Conservation (phyloP, 257 asterid genomes). For the Euphrasia confusa region DNA sequence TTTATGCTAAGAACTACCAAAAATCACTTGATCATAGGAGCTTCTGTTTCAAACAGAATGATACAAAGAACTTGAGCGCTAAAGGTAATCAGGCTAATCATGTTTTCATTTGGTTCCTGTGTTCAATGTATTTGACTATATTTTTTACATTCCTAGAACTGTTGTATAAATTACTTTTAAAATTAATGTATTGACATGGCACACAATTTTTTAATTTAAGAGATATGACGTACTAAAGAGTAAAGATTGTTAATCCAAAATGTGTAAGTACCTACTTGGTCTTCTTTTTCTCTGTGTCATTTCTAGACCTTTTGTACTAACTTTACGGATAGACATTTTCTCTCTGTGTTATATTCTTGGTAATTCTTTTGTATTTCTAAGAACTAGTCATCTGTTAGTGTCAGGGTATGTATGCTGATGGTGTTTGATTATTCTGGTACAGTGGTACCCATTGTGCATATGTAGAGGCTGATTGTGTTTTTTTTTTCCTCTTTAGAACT, state of each 20-base stretch:
- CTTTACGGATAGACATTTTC: conserved; percentile 1
- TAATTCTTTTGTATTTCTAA: conserved; percentile 8
- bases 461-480: background rate
- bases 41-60: conserved; percentile 96
- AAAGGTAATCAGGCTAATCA: conserved; percentile 61
- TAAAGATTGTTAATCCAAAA: too few relatives aligned
- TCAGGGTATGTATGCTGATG: background rate
- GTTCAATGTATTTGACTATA: conserved; percentile 12
- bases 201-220: too few relatives aligned
- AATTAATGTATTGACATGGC: too few relatives aligned
- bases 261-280: too few relatives aligned
- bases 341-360: conserved; percentile 1
- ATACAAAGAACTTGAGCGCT: conserved; percentile 78
- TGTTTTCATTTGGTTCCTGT: conserved; percentile 26
- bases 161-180: background rate
- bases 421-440: background rate
- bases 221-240: too few relatives aligned
- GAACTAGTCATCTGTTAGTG: background rate
- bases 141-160: background rate
- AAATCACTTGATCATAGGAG: conserved; percentile 97
- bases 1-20: conserved; percentile 82
- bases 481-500: background rate
- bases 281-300: background rate
- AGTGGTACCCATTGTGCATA: background rate
- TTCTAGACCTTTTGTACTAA: background rate